Conservation (phyloP, 2,329 filamentous ascomycete genomes). For the Xylaria sp. region DNA sequence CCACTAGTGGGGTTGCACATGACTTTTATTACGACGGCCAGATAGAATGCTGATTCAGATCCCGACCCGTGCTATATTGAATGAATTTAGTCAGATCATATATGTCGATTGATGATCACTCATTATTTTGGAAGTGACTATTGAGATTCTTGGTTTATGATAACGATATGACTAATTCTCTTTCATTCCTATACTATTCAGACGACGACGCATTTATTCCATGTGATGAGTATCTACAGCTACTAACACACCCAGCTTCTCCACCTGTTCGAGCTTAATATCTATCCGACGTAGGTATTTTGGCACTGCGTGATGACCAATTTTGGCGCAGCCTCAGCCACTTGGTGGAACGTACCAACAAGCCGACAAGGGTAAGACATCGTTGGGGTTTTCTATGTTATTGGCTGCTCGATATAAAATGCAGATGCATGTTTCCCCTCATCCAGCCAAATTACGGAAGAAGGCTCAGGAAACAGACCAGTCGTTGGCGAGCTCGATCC, state of each 20-base stretch:
- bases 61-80: neutral
- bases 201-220: neutral
- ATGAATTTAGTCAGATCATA: neutral
- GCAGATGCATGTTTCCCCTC: slow-evolving; percentile 24
- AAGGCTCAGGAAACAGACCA: slow-evolving; percentile 8
- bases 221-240: neutral
- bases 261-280: neutral
- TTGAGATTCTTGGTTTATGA: neutral
- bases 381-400: slow-evolving; percentile 7
- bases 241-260: neutral
- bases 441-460: slow-evolving; percentile 9
- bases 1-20: neutral
- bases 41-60: slow-evolving; percentile 4
- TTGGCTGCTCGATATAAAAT: slow-evolving; percentile 5
- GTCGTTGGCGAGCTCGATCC: neutral
- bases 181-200: neutral
- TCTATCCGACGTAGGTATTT: neutral
- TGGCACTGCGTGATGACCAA: neutral
- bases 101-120: neutral
- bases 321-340: slow-evolving; percentile 9
- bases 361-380: slow-evolving; percentile 4
- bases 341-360: slow-evolving; percentile 25
- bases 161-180: neutral
- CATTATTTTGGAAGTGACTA: neutral
- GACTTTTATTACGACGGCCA: neutral